Conservation (phyloP, 495 filamentous ascomycete genomes). For the Neurospora discreta region DNA sequence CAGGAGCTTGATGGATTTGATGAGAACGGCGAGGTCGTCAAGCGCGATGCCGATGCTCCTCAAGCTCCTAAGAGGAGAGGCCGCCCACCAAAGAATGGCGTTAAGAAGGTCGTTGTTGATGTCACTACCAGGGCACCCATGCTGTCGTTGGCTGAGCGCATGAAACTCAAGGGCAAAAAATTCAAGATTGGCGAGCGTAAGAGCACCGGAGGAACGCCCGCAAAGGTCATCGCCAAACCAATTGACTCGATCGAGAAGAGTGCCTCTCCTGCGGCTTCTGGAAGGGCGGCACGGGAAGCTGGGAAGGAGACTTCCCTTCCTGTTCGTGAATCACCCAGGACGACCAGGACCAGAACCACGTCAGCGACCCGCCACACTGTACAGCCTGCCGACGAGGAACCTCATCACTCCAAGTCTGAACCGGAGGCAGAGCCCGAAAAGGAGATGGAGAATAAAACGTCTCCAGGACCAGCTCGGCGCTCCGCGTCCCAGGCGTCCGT, state of each 20-base stretch:
- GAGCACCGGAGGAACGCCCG: slow-evolving; percentile 4
- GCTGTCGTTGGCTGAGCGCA: slow-evolving; percentile 37
- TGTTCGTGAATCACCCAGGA: slow-evolving; percentile 1
- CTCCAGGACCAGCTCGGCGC: background rate
- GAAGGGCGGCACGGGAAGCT: background rate
- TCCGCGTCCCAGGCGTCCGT: background rate
- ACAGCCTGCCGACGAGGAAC: background rate
- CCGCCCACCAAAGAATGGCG: slow-evolving; percentile 12
- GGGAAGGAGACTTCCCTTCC: background rate
- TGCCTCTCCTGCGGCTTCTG: background rate
- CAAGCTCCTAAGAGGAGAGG: slow-evolving; percentile 12
- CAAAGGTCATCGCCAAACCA: slow-evolving; percentile 4
- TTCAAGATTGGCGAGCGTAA: slow-evolving; percentile 28
- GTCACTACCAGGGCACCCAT: slow-evolving; percentile 7
- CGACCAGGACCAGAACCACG: slow-evolving; percentile 1
- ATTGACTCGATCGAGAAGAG: slow-evolving; percentile 6
- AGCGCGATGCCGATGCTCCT: background rate
- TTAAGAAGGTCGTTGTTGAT: slow-evolving; percentile 2
- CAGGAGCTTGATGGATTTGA: slow-evolving; percentile 17
- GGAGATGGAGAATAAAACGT: background rate
- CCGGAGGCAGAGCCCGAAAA: background rate
- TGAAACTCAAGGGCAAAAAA: slow-evolving; percentile 32
- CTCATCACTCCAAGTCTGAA: background rate
- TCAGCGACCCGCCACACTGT: background rate
- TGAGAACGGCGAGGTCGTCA: slow-evolving; percentile 17